phyloP scores from a whole-genome alignment of 805 yeast species.

The Diddensiella santjacobensis region DNA sequence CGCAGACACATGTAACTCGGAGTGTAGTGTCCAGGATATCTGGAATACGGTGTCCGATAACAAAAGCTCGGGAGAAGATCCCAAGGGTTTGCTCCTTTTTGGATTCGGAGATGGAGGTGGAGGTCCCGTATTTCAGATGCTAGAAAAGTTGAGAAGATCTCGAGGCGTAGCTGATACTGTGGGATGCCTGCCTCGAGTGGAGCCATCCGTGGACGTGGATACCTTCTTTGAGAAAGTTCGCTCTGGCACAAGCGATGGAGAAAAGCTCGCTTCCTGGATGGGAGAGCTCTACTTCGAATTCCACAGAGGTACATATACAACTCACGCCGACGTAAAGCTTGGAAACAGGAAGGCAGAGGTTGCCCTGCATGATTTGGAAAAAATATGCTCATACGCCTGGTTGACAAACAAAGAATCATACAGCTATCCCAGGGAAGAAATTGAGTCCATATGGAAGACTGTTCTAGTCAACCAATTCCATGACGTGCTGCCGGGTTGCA shows the following conservation, averaged over 20 bases:
- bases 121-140: constrained; percentile 88
- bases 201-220: constrained; percentile 75
- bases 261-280: constrained; percentile 72
- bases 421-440: constrained; percentile 62
- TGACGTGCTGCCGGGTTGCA: constrained; percentile 94
- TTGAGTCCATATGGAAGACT: constrained; percentile 80
- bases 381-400: too few relatives aligned
- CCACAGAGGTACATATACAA: constrained; percentile 94
- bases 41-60: constrained; percentile 72
- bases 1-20: constrained; percentile 88
- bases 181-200: constrained; percentile 75
- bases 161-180: constrained; percentile 79
- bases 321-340: constrained; percentile 81
- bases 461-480: constrained; percentile 90
- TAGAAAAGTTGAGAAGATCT: constrained; percentile 84
- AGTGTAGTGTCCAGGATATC: constrained; percentile 87
- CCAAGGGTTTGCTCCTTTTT: constrained; percentile 70
- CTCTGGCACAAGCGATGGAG: constrained; percentile 58
- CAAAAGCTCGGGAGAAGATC: constrained; percentile 73
- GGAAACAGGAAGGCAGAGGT: constrained; percentile 71
- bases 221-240: constrained; percentile 68
- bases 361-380: constrained; percentile 79
- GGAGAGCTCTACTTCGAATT: constrained; percentile 92
- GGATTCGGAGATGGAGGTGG: constrained; percentile 99
- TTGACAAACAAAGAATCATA: constrained; percentile 37